Conservation (phyloP, 352 stramenopile species). For the Elongisporangium anandrum region DNA sequence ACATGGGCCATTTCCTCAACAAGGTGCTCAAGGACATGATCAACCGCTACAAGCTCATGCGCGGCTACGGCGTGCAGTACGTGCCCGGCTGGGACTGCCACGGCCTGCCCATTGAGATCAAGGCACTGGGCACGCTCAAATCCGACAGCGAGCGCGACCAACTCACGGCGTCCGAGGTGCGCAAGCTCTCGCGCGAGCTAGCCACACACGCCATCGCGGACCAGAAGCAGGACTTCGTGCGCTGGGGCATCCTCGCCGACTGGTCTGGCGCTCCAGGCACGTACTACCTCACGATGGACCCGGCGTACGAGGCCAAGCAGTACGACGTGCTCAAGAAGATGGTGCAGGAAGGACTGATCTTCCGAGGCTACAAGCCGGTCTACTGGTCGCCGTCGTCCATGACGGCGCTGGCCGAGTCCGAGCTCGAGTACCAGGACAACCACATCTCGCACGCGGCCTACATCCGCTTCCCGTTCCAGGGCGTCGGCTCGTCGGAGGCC, state of each 20-base stretch:
- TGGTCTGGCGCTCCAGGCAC: conserved; percentile 75
- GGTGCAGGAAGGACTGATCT: conserved; percentile 94
- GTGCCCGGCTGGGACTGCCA: conserved; percentile 99
- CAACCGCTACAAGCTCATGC: conserved; percentile 94
- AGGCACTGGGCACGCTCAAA: conserved; percentile 94
- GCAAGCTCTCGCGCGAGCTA: conserved; percentile 89
- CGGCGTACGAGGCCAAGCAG: conserved; percentile 95
- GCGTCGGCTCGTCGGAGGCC: conserved; percentile 8
- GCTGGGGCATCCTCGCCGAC: conserved; percentile 93
- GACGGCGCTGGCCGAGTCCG: conserved; percentile 97
- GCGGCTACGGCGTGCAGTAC: conserved; percentile 92
- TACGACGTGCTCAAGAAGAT: conserved; percentile 97
- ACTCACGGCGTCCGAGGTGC: conserved; percentile 89
- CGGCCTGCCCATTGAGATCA: conserved; percentile 98
- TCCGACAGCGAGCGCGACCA: conserved; percentile 16
- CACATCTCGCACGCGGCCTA: conserved; percentile 96
- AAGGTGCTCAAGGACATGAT: conserved; percentile 98
- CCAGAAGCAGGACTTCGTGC: conserved; percentile 91
- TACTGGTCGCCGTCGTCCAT: conserved; percentile 97
- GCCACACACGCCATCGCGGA: conserved; percentile 91
- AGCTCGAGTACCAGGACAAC: conserved; percentile 98
- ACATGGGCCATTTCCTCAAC: conserved; percentile 96
- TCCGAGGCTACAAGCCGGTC: conserved; percentile 97
- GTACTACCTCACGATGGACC: conserved; percentile 93
- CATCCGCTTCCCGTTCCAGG: conserved; percentile 79